Evolutionary conservation across 2,329 filamentous ascomycete species (phyloP), one percentile per base, ranked within the genome.

Genomic region (Colletotrichum gloeosporioides): DNA sequence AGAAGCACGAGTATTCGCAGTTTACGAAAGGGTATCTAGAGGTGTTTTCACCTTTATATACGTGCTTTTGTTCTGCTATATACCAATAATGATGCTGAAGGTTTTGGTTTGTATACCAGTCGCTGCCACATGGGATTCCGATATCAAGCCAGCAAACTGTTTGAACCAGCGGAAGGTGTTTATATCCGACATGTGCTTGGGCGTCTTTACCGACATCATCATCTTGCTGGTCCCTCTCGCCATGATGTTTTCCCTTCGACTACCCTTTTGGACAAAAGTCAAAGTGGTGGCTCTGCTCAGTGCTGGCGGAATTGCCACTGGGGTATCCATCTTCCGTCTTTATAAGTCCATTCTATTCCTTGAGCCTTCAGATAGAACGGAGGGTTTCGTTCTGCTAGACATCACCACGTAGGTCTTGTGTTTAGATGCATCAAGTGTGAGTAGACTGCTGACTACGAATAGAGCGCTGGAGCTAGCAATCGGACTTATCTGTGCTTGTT

Each of bases 141-240:
- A 66, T 4, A 67, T 81, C 25, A 44, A 78, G 9, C 78, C 77
- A 71, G 84, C n/a, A 71, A 83, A 57, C 2, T 69, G 64, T 9
- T 8, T 73, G 1, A 73, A 69, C 29, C 79, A 83, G 61, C 69
- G 78, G 5, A 79, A 79, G 36, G 57, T 86, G 3, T 85, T 85
- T 68, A 78, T 82, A 8, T 78, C 80, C 8, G 84, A 85, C 57
- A 80, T 82, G 4, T 78, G 80, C 15, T 68, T 84, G 15, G 82
- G 80, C 34, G 78, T 82, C 16, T 22, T 84, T 13, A 83, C 81
- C 22, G 83, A 85, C 75, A 70, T 82, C 9, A 78, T 82, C 27
- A 82, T 85, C 18, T 78, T 85, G 15, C 13, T 84, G 10, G 65
- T 85, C 3, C 84, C 84, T 8, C 75, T 84, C 4, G 79, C 81